Base-by-base conservation (phyloP, 768 basidiomycete genomes). In the Lyophyllum atratum region DNA sequence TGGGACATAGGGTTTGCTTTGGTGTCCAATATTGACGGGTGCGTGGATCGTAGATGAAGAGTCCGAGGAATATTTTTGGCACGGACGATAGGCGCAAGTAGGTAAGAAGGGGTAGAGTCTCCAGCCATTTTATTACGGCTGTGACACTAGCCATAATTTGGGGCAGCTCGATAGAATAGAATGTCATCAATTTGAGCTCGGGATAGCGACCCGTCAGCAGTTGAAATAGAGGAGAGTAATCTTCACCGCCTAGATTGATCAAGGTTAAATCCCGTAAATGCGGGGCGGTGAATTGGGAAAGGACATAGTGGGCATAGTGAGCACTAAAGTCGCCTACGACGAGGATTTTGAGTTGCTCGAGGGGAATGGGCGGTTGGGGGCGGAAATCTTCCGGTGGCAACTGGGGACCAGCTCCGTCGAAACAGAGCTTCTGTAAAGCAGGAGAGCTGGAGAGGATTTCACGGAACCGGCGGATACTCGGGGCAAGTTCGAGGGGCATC, bases 351-450 rank as follows among this genome's bases (percentile, higher is more conserved):
- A 91, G 76, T 28, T 73, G 62, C 11, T 73, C 76, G 49, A 90
- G 79, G 4, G 68, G 55, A 55, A 90, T 65, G 5, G 85, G 80
- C 1, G 59, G 50, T 12, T 72, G 48, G 25, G 40, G 50, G 4
- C 49, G 60, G 8, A 47, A 46, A 22, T 66, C 65, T 29, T 64
- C 64, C 48, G 67, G 59, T 48, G 66, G 55, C 61, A 66, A 75
- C 52, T 66, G 68, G 21, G 88, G 86, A 5, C 87, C 86, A 25
- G 85, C 86, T 49, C 83, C 83, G 64, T 89, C 84, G 33, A 91
- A 64, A 17, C 81, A 74, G 42, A 92, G 74, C 52, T 84, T 85
- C 50, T 68, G 67, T 24, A 92, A 67, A 7, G 69, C 70, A 14
- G 84, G 82, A 54, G 78, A 86, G 45, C 64, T 70, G 10, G 52